These are phyloP conservation scores for Protea cynaroides DNA, from an alignment of 164 flowering plant genomes.

Conservation along the genomic window DNA sequence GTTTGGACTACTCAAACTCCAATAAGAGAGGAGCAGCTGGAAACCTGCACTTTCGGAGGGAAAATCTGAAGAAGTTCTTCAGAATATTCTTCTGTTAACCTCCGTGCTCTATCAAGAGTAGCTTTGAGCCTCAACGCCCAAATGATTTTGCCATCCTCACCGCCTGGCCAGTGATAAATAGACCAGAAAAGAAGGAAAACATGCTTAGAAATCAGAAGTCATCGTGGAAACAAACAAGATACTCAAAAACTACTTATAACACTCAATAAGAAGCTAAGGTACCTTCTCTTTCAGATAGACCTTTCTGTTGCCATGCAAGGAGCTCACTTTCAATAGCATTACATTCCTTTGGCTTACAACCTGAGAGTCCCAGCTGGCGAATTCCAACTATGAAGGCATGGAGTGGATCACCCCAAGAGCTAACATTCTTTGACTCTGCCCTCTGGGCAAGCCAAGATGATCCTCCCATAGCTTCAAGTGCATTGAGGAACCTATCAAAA, in stretches of 20 bases:
- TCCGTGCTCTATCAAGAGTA: conserved; percentile 85
- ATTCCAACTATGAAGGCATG: conserved; percentile 56
- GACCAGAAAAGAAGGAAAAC: not conserved
- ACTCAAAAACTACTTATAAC: not conserved
- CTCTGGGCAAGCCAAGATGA: conserved; percentile 55
- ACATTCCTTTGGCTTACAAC: conserved; percentile 81
- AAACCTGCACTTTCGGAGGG: conserved; percentile 69
- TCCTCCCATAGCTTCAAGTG: conserved; percentile 74
- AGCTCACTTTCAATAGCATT: conserved; percentile 65
- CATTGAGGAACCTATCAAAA: conserved; percentile 65
- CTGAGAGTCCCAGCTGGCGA: conserved; percentile 70
- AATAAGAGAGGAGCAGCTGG: conserved; percentile 1
- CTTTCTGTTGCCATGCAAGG: conserved; percentile 71
- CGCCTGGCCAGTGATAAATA: conserved; percentile 34
- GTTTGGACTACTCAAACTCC: not conserved
- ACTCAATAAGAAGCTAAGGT: not conserved
- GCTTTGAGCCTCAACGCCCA: conserved; percentile 95
- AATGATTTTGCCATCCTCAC: conserved; percentile 75
- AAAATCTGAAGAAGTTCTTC: conserved; percentile 83
- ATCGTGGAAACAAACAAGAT: not conserved
- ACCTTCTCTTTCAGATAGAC: conserved; percentile 83
- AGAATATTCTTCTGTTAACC: conserved; percentile 88
- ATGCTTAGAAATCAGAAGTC: not conserved
- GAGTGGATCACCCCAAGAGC: conserved; percentile 65
- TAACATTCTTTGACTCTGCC: conserved; percentile 46